A percentile compares a stretch with the other conserved stretches of the same genome.
Conservation (phyloP, 257 asterid species). For the Petunia axillaris region DNA sequence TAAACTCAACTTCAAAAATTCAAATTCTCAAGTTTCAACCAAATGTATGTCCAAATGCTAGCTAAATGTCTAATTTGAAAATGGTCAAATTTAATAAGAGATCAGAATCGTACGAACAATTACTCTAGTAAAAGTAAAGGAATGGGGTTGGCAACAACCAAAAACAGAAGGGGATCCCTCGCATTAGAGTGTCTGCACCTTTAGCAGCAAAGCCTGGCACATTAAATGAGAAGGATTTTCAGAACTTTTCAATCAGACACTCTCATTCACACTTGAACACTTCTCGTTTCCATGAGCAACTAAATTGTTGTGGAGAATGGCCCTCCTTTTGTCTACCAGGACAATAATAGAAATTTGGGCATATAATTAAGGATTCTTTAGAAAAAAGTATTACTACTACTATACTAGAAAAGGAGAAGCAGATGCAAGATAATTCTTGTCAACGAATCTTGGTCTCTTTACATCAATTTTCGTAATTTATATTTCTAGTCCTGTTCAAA, state of each 20-base stretch:
- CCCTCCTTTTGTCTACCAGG: background rate
- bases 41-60: too few species aligned
- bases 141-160: background rate
- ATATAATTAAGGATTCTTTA: background rate
- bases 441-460: background rate
- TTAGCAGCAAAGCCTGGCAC: background rate
- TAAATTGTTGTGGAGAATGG: background rate
- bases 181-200: background rate
- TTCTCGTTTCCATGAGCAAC: background rate
- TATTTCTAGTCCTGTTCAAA: too few species aligned
- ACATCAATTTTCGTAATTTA: too few species aligned
- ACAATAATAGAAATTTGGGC: background rate
- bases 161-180: slow-evolving; percentile 11
- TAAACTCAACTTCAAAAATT: too few species aligned
- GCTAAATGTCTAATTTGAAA: background rate
- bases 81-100: background rate
- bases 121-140: background rate
- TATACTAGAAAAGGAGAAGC: background rate
- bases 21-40: too few species aligned
- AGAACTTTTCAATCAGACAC: background rate
- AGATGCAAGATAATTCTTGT: background rate
- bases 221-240: background rate
- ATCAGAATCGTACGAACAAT: background rate
- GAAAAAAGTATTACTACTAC: too few species aligned
- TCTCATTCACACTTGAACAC: slow-evolving; percentile 12